Evolutionary conservation across 176 grass and related monocot species (phyloP), one percentile per base, ranked within the genome.

Genomic region (Dactylis glomerata): DNA sequence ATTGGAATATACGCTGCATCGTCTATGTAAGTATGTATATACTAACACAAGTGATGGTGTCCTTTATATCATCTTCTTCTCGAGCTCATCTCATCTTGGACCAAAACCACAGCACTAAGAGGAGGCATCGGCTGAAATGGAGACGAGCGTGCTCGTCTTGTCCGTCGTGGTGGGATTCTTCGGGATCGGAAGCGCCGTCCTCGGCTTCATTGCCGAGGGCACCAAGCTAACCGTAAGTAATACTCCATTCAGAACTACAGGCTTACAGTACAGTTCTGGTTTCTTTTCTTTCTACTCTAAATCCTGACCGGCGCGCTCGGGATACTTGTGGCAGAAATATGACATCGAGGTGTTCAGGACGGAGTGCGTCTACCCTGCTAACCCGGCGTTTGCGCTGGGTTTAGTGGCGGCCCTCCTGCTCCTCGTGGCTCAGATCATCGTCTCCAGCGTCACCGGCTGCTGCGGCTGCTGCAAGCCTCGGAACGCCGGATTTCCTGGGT

Each of bases 401-500:
- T 0, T 75, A 1, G 11, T 44, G 27, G 81, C 87, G 10, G 28
- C 37, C 10, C 10, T 89, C 76, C 74, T 89, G 68, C 76, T 89
- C 11, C 9, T 83, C 30, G 44, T 20, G 2, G 80, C 51, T 6
- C 86, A 88, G 80, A 49, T 78, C 80, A 49, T 59, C 47, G 19
- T 81, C 47, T 15, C 76, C 10, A 68, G 37, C 26, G 82, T 22
- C 19, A 69, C 68, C 15, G 36, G 82, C 42, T 89, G 87, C 68
- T 89, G 87, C 30, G 76, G 87, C 10, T 81, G 76, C 87, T 81
- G 82, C 87, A 72, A 72, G 68, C 75, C 82, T 16, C 81, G 76
- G 3, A 61, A 8, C 5, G 56, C 16, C 16, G 77, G 26, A 5
- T 28, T 31, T 22, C 47, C 79, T 30, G 31, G 10, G 45, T 50